Evolutionary conservation across 2,329 filamentous ascomycete species (phyloP), one percentile per base, ranked within the genome.

Genomic region (Apiospora kogelbergensis): DNA sequence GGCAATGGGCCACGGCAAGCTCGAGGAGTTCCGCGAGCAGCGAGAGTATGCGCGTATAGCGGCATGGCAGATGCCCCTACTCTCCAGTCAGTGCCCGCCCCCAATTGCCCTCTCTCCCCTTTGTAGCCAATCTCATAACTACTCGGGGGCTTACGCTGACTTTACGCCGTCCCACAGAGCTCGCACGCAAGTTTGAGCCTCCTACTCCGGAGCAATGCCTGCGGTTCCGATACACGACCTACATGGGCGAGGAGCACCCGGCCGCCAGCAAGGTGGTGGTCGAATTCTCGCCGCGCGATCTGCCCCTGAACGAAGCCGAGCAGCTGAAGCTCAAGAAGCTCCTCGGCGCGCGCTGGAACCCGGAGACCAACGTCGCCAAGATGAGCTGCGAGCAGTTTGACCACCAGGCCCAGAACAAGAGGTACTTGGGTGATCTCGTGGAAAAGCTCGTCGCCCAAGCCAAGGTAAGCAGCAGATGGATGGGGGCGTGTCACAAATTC

Each of bases 171-270:
- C 44, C 68, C 46, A 65, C 77, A 97, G 93, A 95, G 78, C 88
- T 96, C 71, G 91, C 93, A 68, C 93, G 93, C 81, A 91, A 93
- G 22, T 98, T 97, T 79, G 82, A 86, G 70, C 88, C 90, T 2
- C 94, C 95, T 1, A 86, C 87, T 17, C 80, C 85, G 40, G 81
- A 89, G 63, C 86, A 93, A 74, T 89, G 94, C 63, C 89, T 99
- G 69, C 92, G 95, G 76, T 99, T 98, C 89, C 91, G 96, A 76
- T 98, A 97, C 84, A 99, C 96, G 20, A 95, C 92, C 45, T 98
- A 98, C 83, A 91, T 99, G 87, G 95, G 95, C 76, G 96, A 98
- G 82, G 85, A 88, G 68, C 97, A 99, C 82, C 95, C 96, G 0
- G 94, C 95, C 2, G 90, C 94, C 81, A 91, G 90, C 78, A 99